These are phyloP conservation scores for Aurantiochytrium sp. DNA, from an alignment of 108 stramenopile genomes.

Conservation along the genomic window DNA sequence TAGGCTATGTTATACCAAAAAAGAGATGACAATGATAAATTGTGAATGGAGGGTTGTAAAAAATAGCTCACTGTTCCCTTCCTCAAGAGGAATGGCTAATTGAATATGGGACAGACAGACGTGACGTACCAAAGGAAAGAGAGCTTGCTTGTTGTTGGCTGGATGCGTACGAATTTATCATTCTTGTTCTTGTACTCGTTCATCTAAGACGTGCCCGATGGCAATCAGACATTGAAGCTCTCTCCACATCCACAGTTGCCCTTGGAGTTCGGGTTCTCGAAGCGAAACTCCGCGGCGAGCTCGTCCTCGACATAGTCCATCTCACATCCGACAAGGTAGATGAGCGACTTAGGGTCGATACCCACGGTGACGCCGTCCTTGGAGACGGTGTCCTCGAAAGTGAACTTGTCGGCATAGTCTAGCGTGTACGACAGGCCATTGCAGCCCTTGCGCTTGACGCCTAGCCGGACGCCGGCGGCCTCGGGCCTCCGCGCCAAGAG, in stretches of 20 bases:
- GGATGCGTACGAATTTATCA: no score
- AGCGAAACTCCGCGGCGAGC: constrained; percentile 91
- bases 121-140: no score
- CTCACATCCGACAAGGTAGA: constrained; percentile 88
- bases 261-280: constrained; percentile 97
- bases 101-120: no score
- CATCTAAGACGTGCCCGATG: no score
- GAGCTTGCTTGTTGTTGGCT: no score
- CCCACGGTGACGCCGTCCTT: constrained; percentile 71
- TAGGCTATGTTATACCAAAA: no score
- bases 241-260: constrained; percentile 99
- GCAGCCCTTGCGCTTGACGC: constrained; percentile 76
- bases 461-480: constrained; percentile 82
- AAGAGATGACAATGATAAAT: no score
- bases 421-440: constrained; percentile 96
- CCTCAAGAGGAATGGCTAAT: no score
- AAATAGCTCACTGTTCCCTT: no score
- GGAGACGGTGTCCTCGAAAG: constrained; percentile 41
- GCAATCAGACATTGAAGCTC: constrained; percentile 74
- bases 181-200: no score
- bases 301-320: constrained; percentile 97
- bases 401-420: constrained; percentile 78
- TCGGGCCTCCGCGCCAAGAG: constrained; percentile 35
- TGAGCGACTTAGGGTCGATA: constrained; percentile 96
- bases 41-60: no score